Percentiles rank a stretch among this genome's conserved stretches.
These are phyloP conservation scores for Parachlorella kessleri DNA, from an alignment of 139 green algal genomes.

Conservation along the genomic window DNA sequence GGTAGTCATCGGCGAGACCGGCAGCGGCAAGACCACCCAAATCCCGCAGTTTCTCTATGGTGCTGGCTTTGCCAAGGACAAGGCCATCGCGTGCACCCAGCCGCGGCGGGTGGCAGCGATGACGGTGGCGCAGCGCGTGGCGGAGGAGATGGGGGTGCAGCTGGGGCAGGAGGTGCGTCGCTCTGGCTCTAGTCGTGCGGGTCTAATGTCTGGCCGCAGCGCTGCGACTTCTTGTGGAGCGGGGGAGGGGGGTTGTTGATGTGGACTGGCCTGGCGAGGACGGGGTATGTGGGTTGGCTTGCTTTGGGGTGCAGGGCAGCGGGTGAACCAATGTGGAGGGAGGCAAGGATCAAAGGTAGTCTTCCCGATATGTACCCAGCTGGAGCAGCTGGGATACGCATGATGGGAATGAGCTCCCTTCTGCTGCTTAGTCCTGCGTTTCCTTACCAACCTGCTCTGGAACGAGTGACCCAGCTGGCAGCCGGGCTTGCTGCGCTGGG, in stretches of 20 bases:
- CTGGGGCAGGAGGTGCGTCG: conserved; percentile 61
- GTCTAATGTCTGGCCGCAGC: not conserved
- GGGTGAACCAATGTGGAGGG: too few relatives aligned
- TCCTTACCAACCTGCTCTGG: too few relatives aligned
- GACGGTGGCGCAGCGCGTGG: conserved; percentile 96
- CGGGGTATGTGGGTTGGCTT: too few relatives aligned
- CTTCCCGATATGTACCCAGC: too few relatives aligned
- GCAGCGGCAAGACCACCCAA: conserved; percentile 90
- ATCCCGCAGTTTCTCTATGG: conserved; percentile 80
- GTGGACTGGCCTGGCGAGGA: too few relatives aligned
- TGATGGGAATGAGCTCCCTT: too few relatives aligned
- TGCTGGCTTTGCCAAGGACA: conserved; percentile 52
- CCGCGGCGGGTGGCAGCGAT: conserved; percentile 96
- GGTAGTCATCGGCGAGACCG: conserved; percentile 84
- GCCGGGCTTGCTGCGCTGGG: not conserved
- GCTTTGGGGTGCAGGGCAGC: too few relatives aligned
- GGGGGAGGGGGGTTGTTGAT: too few relatives aligned
- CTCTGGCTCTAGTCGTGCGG: not conserved
- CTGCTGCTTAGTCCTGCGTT: not conserved
- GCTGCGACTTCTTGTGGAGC: too few relatives aligned
- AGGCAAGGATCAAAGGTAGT: too few relatives aligned
- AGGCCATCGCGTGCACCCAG: conserved; percentile 91
- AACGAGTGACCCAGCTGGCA: not conserved
- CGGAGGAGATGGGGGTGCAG: conserved; percentile 39
- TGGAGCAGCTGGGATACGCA: too few relatives aligned